Percentiles rank a stretch among this genome's conserved stretches.
Evolutionary conservation across 1,284 basidiomycete genomes (phyloP).

Genomic region (Sutorius eximius): DNA sequence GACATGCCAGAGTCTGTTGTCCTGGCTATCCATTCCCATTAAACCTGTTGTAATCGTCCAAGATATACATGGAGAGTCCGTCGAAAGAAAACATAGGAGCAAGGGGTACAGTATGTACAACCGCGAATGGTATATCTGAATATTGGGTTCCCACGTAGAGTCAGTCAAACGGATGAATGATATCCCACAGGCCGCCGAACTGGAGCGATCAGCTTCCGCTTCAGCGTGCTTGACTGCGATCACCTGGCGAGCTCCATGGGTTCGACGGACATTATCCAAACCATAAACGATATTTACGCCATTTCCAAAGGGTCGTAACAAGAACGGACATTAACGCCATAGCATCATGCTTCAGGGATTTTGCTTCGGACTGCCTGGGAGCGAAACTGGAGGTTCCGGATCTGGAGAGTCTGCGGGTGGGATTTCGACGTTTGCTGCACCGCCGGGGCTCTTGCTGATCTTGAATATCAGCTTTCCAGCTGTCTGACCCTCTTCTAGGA

Average conservation of each 20-base stretch:
- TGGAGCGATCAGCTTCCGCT: neutral
- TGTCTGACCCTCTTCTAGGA: slow-evolving; percentile 32
- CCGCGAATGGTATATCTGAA: slow-evolving; percentile 17
- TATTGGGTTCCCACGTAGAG: neutral
- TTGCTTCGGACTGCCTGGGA: slow-evolving; percentile 6
- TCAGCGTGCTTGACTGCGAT: neutral
- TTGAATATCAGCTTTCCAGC: slow-evolving; percentile 30
- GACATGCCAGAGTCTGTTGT: neutral
- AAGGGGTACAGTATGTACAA: slow-evolving; percentile 20
- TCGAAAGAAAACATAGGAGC: neutral
- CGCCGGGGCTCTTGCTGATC: slow-evolving; percentile 19
- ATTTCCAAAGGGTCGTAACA: slow-evolving; percentile 2
- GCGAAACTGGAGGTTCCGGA: neutral
- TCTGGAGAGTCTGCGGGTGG: slow-evolving; percentile 1
- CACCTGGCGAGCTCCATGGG: neutral
- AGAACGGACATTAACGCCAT: slow-evolving; percentile 9
- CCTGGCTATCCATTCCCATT: neutral
- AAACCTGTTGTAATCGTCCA: neutral
- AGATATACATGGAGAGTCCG: neutral
- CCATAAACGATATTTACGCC: neutral
- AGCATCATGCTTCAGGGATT: slow-evolving; percentile 3
- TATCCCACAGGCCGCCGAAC: neutral
- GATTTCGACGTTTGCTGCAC: slow-evolving; percentile 5
- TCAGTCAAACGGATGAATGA: neutral
- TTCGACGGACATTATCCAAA: slow-evolving; percentile 15